Base-by-base conservation (phyloP, 2,329 filamentous ascomycete genomes). In the Cladosporium sp. region DNA sequence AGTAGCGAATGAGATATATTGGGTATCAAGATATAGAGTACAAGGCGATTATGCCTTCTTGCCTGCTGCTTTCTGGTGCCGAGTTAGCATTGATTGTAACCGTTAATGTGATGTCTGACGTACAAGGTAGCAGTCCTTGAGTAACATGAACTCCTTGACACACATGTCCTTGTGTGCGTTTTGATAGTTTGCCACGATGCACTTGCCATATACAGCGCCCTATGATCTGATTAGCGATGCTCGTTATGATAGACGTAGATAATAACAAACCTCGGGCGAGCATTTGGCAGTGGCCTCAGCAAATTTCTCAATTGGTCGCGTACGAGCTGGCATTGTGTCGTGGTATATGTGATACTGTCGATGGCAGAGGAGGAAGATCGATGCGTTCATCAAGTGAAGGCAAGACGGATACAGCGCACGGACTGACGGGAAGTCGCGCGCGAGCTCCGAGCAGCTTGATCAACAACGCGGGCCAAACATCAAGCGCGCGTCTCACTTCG, bases 111-210 rank as follows among this genome's bases (percentile, higher is more conserved):
- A 6, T 8, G 5, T 6, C 23, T 4, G 5, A 50, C 62, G 31
- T 65, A 65, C 93, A 74, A 96, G 74, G 75, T 92, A 96, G 76
- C 94, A 98, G 70, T 96, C 84, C 77, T 96, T 97, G 58, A 98
- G 78, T 70, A 82, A 88, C 78, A 95, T 82, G 72, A 99, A 98
- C 75, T 97, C 93, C 66, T 87, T 88, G 5, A 85, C 84, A 75
- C 95, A 99, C 83, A 95, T 95, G 75, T 97, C 92, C 76, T 96
- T 96, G 72, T 93, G 86, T 3, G 97, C 87, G 4, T 92, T 87
- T 75, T 94, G 94, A 80, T 96, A 98, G 75, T 98, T 94, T 46
- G 88, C 87, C 60, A 94, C 86, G 69, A 99, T 89, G 77, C 95
- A 99, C 82, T 93, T 93, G 70, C 94, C 95, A 75, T 98, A 99